Conservation (phyloP, 2,329 filamentous ascomycete species). For the Parastagonospora avenae region DNA sequence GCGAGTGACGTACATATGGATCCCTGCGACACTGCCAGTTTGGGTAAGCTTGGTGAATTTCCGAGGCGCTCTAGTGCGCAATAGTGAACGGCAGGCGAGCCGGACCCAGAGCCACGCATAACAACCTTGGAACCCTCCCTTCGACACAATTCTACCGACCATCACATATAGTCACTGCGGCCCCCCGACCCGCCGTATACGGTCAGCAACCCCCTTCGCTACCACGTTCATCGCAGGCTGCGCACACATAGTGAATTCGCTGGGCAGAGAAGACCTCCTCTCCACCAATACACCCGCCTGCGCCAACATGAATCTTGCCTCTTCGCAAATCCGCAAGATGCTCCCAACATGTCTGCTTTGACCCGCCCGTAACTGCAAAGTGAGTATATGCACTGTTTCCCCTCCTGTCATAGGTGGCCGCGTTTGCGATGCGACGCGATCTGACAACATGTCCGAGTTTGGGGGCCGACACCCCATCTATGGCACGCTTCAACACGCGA, state of each 20-base stretch:
- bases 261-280: conserved; percentile 1
- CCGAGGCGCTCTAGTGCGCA: not conserved
- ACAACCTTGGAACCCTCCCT: conserved; percentile 2
- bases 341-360: conserved; percentile 34
- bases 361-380: conserved; percentile 31
- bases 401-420: not conserved
- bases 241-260: conserved; percentile 11
- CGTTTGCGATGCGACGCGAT: not conserved
- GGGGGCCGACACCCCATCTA: not conserved
- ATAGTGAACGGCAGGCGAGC: conserved; percentile 10
- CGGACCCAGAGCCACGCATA: conserved; percentile 9
- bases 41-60: not conserved
- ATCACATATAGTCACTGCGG: conserved; percentile 6
- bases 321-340: conserved; percentile 33
- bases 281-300: not conserved
- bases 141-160: conserved; percentile 14
- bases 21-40: conserved; percentile 1
- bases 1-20: not conserved
- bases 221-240: conserved; percentile 15
- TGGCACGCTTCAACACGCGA: not conserved
- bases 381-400: conserved; percentile 13
- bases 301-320: conserved; percentile 31
- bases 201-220: conserved; percentile 14
- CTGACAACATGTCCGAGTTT: not conserved
- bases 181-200: not conserved